Percentiles rank a stretch among this genome's conserved stretches.
Evolutionary conservation across 148 eudicot genomes (phyloP).

Genomic region (Vaccinium darrowii): DNA sequence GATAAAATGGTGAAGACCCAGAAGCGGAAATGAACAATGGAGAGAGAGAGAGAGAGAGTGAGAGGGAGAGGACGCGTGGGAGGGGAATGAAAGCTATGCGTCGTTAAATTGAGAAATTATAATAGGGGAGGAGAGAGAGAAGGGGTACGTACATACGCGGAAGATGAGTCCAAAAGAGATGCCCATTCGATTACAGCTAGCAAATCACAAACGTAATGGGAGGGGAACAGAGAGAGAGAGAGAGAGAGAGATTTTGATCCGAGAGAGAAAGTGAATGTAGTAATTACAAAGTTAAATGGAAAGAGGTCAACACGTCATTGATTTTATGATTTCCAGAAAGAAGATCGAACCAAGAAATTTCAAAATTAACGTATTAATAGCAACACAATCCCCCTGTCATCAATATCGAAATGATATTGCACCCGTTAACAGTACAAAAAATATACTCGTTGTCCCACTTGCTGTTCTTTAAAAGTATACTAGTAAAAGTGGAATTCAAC

Average conservation of each 20-base stretch:
- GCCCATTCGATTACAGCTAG: constrained; percentile 43
- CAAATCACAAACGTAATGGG: constrained; percentile 17
- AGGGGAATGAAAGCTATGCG: constrained; percentile 15
- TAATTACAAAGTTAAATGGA: not conserved
- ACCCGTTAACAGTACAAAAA: too few species aligned
- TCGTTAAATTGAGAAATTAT: not conserved
- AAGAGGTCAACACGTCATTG: constrained; percentile 32
- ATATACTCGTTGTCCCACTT: too few species aligned
- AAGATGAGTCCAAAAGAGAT: constrained; percentile 23
- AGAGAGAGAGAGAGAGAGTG: not conserved
- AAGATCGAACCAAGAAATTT: not conserved
- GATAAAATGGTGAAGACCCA: not conserved
- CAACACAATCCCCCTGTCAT: not conserved
- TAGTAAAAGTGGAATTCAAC: too few species aligned
- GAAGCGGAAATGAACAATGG: not conserved
- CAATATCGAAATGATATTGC: not conserved
- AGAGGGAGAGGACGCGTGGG: constrained; percentile 8
- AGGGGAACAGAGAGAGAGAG: not conserved
- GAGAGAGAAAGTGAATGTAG: not conserved
- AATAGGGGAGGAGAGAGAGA: not conserved
- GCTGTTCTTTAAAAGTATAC: too few species aligned
- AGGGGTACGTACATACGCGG: not conserved
- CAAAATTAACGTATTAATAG: not conserved
- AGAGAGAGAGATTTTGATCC: not conserved
- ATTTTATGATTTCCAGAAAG: not conserved